Evolutionary conservation across 495 filamentous ascomycete species (phyloP), one percentile per base, ranked within the genome.

Genomic region (Bathelium albidoporum): DNA sequence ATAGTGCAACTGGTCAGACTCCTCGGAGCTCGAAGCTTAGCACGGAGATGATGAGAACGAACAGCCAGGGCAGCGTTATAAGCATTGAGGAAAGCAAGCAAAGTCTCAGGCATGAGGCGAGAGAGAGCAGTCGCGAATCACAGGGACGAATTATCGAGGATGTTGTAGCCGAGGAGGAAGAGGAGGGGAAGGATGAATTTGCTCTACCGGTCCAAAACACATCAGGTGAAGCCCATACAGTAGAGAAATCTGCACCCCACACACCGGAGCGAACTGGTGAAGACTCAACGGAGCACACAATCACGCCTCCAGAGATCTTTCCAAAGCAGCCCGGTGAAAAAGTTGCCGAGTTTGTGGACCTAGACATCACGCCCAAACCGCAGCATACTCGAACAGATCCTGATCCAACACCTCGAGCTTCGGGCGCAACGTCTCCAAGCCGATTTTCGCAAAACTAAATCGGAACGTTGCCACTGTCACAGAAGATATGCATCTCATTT

Each of bases 31-130:
- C 90, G 1, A 96, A 95, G 72, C 81, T 96, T 1, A 89, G 89
- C 1, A 89, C 87, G 41, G 91, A 96, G 74, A 96, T 96, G 91
- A 91, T 96, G 89, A 84, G 91, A 22, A 95, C 90, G 26, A 95
- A 95, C 72, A 94, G 89, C 63, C 86, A 90, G 62, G 91, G 91
- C 29, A 95, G 91, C 70, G 83, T 95, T 43, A 84, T 89, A 32
- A 76, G 74, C 20, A 68, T 73, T 16, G 75, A 77, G 41, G 49
- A 55, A 9, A 29, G 5, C 49, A 26, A 16, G 24, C 24, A 12
- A 29, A 20, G 49, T 1, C 49, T 55, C 5, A 55, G 29, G 49
- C 9, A 9, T 12, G 49, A 55, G 24, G 49, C 7, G 20, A 26
- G 49, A 20, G 49, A 55, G 49, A 24, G 5, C 5, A 55, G 49